Evolutionary conservation across 306 rosid genomes (phyloP).

Genomic region (Senna siamea): DNA sequence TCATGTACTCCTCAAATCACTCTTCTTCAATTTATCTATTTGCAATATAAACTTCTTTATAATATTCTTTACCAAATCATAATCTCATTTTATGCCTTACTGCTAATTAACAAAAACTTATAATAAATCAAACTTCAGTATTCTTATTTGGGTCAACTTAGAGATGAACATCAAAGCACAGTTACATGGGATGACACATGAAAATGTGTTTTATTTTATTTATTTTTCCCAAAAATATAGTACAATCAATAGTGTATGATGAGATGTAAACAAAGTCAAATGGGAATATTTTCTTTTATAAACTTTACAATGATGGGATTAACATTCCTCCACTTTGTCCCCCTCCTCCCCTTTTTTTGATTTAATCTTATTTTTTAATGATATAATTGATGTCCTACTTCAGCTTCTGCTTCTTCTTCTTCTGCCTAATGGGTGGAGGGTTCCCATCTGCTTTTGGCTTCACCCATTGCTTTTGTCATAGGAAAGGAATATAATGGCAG

Average conservation of each 20-base stretch:
- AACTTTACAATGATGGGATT: constrained; percentile 87
- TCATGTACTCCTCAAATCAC: no score
- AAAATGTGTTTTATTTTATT: neutral
- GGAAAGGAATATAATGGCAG: constrained; percentile 78
- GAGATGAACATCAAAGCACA: constrained; percentile 33
- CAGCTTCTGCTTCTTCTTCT: constrained; percentile 23
- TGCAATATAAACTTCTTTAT: no score
- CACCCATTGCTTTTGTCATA: constrained; percentile 69
- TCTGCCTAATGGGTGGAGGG: constrained; percentile 60
- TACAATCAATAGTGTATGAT: constrained; percentile 77
- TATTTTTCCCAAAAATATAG: constrained; percentile 31
- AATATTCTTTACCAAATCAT: no score
- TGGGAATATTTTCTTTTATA: constrained; percentile 63
- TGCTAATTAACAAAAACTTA: no score
- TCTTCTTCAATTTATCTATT: no score
- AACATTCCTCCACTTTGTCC: constrained; percentile 99
- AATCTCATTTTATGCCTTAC: no score
- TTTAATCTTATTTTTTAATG: constrained; percentile 35
- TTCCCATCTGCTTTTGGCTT: constrained; percentile 62
- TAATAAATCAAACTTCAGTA: no score
- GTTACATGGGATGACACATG: constrained; percentile 22
- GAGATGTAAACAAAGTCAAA: constrained; percentile 81
- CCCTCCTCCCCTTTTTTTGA: constrained; percentile 50
- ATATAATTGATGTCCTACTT: constrained; percentile 33
- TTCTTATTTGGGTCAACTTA: constrained; percentile 36